Conservation (phyloP, 202 grass and related monocot species). For the Setaria italica region DNA sequence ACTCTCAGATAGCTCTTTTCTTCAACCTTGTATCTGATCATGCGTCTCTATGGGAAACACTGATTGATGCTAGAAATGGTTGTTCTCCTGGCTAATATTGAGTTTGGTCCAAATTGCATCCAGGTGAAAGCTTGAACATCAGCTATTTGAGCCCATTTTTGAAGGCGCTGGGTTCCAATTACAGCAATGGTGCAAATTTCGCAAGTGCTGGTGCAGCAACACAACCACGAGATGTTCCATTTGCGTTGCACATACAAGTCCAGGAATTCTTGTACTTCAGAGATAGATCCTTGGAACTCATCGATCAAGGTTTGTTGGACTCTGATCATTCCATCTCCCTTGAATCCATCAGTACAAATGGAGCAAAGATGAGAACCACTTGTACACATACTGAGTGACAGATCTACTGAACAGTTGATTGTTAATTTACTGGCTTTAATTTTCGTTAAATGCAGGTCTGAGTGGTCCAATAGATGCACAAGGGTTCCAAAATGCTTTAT, state of each 20-base stretch:
- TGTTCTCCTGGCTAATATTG: constrained; percentile 36
- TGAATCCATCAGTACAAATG: background rate
- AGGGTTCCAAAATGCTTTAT: constrained; percentile 77
- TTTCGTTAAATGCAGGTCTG: constrained; percentile 39
- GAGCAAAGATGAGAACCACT: background rate
- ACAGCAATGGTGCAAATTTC: constrained; percentile 93
- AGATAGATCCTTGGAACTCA: constrained; percentile 82
- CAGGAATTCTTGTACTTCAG: constrained; percentile 82
- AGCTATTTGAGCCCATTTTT: constrained; percentile 85
- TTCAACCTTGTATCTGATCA: background rate
- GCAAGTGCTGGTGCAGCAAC: constrained; percentile 75
- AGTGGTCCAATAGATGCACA: constrained; percentile 52
- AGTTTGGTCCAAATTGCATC: constrained; percentile 14
- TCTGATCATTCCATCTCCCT: background rate
- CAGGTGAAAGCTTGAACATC: constrained; percentile 90
- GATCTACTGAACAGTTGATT: background rate
- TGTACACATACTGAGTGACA: background rate
- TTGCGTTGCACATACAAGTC: constrained; percentile 77
- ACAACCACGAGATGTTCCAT: constrained; percentile 58
- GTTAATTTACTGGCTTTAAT: constrained; percentile 9
- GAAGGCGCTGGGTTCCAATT: constrained; percentile 85
- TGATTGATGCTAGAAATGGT: background rate
- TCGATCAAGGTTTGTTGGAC: constrained; percentile 62
- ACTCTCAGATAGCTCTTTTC: background rate
- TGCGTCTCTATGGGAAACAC: background rate